Conservation (phyloP, 768 basidiomycete genomes). For the Auricularia cornea region DNA sequence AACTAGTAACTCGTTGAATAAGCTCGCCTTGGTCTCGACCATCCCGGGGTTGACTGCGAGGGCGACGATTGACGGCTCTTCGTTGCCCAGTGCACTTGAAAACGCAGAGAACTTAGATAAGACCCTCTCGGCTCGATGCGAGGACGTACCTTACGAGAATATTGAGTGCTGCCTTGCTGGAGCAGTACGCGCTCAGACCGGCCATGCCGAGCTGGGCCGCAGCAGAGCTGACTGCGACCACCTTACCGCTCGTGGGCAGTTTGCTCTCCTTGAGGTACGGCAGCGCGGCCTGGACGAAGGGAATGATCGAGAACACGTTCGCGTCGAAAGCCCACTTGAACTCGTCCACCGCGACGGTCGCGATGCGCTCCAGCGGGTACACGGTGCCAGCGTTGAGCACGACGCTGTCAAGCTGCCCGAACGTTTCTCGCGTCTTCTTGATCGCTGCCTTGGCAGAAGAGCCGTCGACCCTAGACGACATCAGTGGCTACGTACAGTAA, state of each 20-base stretch:
- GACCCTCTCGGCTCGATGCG: background rate
- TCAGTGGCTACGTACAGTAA: background rate
- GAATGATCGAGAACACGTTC: constrained; percentile 81
- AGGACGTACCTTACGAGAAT: constrained; percentile 58
- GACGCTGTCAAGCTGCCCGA: constrained; percentile 62
- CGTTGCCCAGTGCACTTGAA: constrained; percentile 80
- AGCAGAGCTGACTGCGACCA: constrained; percentile 83
- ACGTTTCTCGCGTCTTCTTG: constrained; percentile 39
- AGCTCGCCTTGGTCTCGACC: constrained; percentile 69
- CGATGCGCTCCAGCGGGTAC: constrained; percentile 59
- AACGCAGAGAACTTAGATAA: background rate
- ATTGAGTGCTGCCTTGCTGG: constrained; percentile 86
- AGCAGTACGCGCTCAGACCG: constrained; percentile 77
- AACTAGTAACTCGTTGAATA: constrained; percentile 1
- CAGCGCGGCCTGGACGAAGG: constrained; percentile 55
- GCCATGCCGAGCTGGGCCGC: constrained; percentile 58
- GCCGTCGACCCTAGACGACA: constrained; percentile 39
- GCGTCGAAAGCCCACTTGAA: constrained; percentile 75
- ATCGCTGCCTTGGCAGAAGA: constrained; percentile 46
- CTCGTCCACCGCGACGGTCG: constrained; percentile 38
- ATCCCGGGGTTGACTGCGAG: constrained; percentile 82
- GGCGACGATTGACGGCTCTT: constrained; percentile 67
- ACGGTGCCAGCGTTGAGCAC: constrained; percentile 80
- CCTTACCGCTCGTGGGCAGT: constrained; percentile 38
- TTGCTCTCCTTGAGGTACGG: constrained; percentile 59